These are phyloP conservation scores for Sugiyamaella americana DNA, from an alignment of 805 yeast genomes.

Conservation along the genomic window DNA sequence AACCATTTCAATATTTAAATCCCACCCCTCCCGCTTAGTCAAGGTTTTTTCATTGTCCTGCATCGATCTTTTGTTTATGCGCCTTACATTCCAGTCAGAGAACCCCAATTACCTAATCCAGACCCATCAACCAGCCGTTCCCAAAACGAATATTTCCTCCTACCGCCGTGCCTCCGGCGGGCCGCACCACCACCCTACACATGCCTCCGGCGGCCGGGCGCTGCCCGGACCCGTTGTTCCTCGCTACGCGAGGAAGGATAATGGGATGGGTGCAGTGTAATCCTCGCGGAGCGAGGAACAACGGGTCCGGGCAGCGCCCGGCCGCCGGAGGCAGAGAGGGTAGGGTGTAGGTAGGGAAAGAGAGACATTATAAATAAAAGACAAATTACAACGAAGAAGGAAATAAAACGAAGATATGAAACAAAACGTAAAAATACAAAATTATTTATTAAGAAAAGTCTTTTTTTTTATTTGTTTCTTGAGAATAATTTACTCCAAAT, in stretches of 20 bases:
- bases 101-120: not conserved
- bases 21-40: constrained; percentile 4
- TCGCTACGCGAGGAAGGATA: not conserved
- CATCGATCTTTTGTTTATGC: not conserved
- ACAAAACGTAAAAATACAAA: not conserved
- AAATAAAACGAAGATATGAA: not conserved
- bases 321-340: no score
- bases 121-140: not conserved
- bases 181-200: no score
- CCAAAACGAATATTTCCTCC: not conserved
- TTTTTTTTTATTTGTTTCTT: not conserved
- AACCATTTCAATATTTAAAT: no score
- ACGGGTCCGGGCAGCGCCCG: no score
- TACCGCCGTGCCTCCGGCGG: not conserved
- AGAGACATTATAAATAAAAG: no score
- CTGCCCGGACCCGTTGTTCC: not conserved
- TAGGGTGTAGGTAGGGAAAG: no score
- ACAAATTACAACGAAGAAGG: no score
- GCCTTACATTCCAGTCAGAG: not conserved
- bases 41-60: not conserved
- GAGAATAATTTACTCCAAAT: not conserved
- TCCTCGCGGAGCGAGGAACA: no score
- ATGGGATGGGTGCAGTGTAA: no score
- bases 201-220: not conserved
- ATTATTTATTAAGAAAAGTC: no score